Evolutionary conservation across 176 grass and related monocot genomes (phyloP).

Genomic region (Cenchrus americanus): DNA sequence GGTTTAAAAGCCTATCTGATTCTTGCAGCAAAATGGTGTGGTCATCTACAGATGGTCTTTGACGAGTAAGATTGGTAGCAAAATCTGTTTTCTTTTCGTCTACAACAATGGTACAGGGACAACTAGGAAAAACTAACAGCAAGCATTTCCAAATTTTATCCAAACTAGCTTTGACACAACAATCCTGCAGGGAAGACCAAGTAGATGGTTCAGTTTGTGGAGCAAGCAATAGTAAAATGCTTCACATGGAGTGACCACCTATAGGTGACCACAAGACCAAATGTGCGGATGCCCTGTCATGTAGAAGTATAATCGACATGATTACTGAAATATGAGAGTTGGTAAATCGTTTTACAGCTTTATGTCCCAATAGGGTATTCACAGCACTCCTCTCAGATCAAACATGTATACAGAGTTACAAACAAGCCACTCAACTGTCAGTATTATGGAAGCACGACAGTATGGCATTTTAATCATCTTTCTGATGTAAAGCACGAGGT

Average conservation of each 20-base stretch:
- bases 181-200: conserved; percentile 96
- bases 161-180: conserved; percentile 82
- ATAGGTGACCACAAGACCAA: neutral
- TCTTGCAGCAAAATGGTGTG: conserved; percentile 39
- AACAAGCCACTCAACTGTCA: conserved; percentile 47
- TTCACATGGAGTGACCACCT: neutral
- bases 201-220: conserved; percentile 65
- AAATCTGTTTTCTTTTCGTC: conserved; percentile 33
- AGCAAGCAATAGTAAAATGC: conserved; percentile 32
- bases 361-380: conserved; percentile 43
- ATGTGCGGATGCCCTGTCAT: neutral
- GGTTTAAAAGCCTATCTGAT: conserved; percentile 32
- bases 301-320: conserved; percentile 28
- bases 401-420: conserved; percentile 47
- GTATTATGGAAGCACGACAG: conserved; percentile 26
- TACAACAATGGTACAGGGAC: conserved; percentile 28
- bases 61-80: conserved; percentile 25
- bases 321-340: conserved; percentile 28
- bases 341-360: conserved; percentile 49
- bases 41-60: conserved; percentile 41
- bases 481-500: conserved; percentile 87
- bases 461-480: conserved; percentile 82
- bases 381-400: conserved; percentile 27
- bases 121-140: conserved; percentile 33
- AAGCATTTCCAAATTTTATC: conserved; percentile 44